A percentile compares a stretch with the other conserved stretches of the same genome.
These are phyloP conservation scores for Tulasnella sp. DNA, from an alignment of 768 basidiomycete species.

Conservation along the genomic window DNA sequence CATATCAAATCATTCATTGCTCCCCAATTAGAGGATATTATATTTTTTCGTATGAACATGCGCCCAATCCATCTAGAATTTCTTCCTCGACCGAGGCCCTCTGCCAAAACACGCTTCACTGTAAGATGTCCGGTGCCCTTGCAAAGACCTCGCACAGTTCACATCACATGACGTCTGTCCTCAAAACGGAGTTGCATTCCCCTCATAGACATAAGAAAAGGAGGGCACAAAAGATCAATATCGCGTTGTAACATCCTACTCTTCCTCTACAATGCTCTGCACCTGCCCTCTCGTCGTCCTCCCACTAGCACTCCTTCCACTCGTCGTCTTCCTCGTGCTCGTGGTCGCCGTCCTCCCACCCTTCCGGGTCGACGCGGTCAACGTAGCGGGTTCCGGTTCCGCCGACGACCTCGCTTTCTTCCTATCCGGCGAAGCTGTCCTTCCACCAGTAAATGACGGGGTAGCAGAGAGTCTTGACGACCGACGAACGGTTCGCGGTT, in stretches of 20 bases:
- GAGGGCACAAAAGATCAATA: neutral
- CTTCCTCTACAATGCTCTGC: constrained; percentile 9
- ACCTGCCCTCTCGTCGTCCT: neutral
- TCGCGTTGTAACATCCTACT: neutral
- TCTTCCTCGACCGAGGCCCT: too few species aligned
- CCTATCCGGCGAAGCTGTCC: neutral
- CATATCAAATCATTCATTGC: too few species aligned
- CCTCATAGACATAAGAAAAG: neutral
- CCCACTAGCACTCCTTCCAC: neutral
- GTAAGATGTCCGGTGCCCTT: neutral
- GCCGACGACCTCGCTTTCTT: constrained; percentile 9
- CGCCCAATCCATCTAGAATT: too few species aligned
- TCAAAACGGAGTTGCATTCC: neutral
- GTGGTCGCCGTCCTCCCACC: neutral
- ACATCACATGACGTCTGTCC: neutral
- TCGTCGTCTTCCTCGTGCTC: neutral
- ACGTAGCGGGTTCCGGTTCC: neutral
- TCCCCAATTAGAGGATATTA: too few species aligned
- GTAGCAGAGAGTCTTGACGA: constrained; percentile 23
- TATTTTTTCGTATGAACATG: too few species aligned
- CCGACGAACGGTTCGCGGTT: neutral
- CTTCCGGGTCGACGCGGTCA: neutral
- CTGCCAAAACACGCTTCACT: too few species aligned
- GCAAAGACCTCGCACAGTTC: neutral
- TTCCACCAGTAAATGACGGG: neutral